A percentile compares a stretch with the other conserved stretches of the same genome.
Evolutionary conservation across 129 eudicot genomes (phyloP).

Genomic region (Solidago caesia): DNA sequence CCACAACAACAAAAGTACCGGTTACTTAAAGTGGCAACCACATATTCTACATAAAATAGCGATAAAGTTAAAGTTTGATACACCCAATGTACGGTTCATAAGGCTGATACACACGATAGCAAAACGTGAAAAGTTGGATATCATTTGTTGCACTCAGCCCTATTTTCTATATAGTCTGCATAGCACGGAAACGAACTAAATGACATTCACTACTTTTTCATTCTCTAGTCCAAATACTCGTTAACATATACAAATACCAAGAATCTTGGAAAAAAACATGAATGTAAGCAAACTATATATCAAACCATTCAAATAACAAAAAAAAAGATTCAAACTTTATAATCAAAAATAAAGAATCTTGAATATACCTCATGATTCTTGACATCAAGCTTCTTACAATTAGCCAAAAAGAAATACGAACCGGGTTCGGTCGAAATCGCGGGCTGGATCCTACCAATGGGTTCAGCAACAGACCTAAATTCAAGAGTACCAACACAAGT

Average conservation of each 20-base stretch:
- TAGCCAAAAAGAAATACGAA: conserved; percentile 77
- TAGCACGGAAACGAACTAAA: too few species aligned
- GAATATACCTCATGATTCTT: conserved; percentile 61
- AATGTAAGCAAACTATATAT: not conserved
- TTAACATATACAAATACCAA: not conserved
- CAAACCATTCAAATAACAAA: not conserved
- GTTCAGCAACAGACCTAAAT: conserved; percentile 96
- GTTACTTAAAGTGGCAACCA: too few species aligned
- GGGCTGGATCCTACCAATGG: conserved; percentile 91
- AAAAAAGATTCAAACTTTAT: conserved; percentile 22
- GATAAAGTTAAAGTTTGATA: too few species aligned
- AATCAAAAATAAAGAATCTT: conserved; percentile 8
- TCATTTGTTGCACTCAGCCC: too few species aligned
- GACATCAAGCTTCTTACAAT: conserved; percentile 60
- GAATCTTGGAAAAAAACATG: not conserved
- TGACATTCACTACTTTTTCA: not conserved
- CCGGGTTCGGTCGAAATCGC: conserved; percentile 87
- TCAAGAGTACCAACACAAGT: conserved; percentile 98
- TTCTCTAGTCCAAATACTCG: not conserved
- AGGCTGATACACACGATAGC: too few species aligned
- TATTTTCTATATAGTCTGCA: too few species aligned
- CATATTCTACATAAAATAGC: too few species aligned
- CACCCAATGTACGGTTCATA: too few species aligned
- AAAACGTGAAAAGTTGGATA: too few species aligned
- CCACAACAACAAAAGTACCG: too few species aligned